Conservation (phyloP, 148 eudicot species). For the Rhododendron ferrugineum region DNA sequence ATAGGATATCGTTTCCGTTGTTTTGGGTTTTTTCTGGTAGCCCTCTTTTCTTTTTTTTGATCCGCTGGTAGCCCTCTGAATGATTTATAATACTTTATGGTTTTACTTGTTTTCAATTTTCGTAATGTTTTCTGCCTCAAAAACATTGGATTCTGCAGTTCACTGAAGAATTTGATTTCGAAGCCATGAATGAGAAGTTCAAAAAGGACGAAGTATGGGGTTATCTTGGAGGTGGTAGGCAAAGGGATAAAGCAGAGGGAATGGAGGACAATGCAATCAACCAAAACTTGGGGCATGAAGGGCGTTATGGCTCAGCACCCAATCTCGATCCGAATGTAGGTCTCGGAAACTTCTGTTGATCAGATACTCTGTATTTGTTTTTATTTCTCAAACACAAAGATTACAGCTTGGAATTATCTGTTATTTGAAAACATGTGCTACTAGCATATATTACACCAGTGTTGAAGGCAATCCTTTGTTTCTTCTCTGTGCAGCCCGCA, state of each 20-base stretch:
- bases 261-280: neutral
- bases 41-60: neutral
- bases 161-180: constrained; percentile 26
- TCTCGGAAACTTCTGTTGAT: neutral
- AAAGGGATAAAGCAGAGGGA: constrained; percentile 9
- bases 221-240: constrained; percentile 17
- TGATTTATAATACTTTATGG: neutral
- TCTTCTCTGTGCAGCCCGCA: constrained; percentile 15
- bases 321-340: constrained; percentile 8
- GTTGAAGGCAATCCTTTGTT: neutral
- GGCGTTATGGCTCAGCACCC: neutral
- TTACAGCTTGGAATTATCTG: neutral
- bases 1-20: neutral
- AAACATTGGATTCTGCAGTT: constrained; percentile 9
- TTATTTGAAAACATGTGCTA: neutral
- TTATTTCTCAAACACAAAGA: neutral
- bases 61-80: constrained; percentile 1
- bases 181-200: constrained; percentile 26
- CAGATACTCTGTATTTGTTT: neutral
- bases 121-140: neutral
- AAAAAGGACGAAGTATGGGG: constrained; percentile 28
- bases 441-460: neutral
- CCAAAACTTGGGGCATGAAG: constrained; percentile 12
- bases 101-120: neutral
- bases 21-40: neutral